Base-by-base conservation (phyloP, 2,329 filamentous ascomycete genomes). In the Talaromyces sp. region DNA sequence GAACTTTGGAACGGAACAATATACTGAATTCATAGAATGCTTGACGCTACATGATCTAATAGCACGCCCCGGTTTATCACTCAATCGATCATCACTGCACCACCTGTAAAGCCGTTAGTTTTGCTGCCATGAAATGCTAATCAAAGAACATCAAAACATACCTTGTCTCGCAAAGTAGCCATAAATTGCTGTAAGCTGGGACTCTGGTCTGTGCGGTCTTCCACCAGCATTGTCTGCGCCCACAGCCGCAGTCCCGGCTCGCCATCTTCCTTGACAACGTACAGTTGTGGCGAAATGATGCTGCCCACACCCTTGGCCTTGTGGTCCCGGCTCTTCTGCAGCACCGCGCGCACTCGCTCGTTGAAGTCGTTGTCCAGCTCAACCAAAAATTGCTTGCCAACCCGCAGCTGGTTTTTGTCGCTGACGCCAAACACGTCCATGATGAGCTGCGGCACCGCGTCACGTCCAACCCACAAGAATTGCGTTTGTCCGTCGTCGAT, bases 401-500 rank as follows among this genome's bases (percentile, higher is more conserved):
- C 91, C 66, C 91, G 92, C 63, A 99, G 81, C 71, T 91, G 89
- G 43, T 86, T 87, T 71, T 90, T 87, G 76, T 97, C 93, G 52
- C 88, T 82, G 11, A 95, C 83, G 26, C 92, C 93, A 73, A 99
- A 99, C 6, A 98, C 93, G 69, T 99, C 95, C 57, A 84, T 77
- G 46, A 98, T 81, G 32, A 99, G 83, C 71, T 96, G 91, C 1
- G 92, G 91, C 29, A 99, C 91, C 1, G 93, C 89, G 67, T 99
- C 93, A 38, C 93, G 87, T 14, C 95, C 95, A 21, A 98, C 84
- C 95, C 95, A 99, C 54, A 99, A 78, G 83, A 99, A 99, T 74
- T 99, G 95, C 6, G 91, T 97, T 76, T 97, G 93, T 2, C 93
- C 93, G 70, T 99, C 95, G 69, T 99, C 95, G 68, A 99, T 95